Conservation (phyloP, 2,329 filamentous ascomycete genomes). For the Cercospora sesami region DNA sequence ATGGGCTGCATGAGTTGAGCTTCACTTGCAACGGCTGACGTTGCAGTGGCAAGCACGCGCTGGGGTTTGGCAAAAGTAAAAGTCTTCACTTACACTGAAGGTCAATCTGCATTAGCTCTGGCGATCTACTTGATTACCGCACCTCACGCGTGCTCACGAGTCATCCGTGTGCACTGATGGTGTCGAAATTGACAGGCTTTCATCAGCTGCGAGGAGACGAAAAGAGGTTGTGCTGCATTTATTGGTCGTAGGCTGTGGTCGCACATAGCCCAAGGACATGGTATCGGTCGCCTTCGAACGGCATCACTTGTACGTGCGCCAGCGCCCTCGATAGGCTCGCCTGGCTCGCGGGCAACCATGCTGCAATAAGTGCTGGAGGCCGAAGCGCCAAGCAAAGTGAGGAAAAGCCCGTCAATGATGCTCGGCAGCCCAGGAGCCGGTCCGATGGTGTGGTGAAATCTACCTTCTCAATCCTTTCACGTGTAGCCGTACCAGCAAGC, state of each 20-base stretch:
- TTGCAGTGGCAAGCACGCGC: background rate
- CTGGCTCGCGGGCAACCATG: background rate
- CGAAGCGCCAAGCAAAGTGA: background rate
- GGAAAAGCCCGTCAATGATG: background rate
- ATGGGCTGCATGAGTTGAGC: background rate
- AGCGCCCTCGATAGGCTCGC: background rate
- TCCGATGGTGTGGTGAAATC: background rate
- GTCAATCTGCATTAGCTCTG: background rate
- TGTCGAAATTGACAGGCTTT: background rate
- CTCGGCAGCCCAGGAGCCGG: background rate
- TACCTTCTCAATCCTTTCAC: background rate
- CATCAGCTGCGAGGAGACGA: slow-evolving; percentile 1
- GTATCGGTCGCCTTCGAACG: background rate
- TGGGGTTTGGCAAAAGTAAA: background rate
- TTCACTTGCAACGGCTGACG: slow-evolving; percentile 4
- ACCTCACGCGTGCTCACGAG: background rate
- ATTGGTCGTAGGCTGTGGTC: slow-evolving; percentile 9
- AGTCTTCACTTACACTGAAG: background rate
- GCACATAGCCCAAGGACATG: slow-evolving; percentile 12
- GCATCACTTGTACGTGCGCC: background rate
- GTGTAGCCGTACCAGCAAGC: background rate
- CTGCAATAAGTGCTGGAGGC: background rate
- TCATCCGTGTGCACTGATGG: background rate
- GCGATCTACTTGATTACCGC: background rate
- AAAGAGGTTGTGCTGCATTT: slow-evolving; percentile 4